These are phyloP conservation scores for Tetraselmis chui DNA, from an alignment of 139 green algal genomes.

Conservation along the genomic window DNA sequence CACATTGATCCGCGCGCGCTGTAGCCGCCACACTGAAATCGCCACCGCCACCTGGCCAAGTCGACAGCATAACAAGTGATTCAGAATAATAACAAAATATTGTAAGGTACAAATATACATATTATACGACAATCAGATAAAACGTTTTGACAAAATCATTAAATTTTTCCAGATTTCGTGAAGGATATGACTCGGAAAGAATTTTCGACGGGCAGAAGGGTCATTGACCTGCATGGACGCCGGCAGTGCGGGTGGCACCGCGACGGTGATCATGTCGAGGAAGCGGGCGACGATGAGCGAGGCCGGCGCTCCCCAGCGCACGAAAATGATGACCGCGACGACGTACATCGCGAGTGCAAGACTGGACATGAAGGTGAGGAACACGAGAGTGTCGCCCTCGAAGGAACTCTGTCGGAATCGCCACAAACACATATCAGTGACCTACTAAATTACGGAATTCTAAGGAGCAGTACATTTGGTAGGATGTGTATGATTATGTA, in stretches of 20 bases:
- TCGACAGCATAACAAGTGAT: no score
- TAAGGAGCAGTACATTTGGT: no score
- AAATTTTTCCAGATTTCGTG: no score
- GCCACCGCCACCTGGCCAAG: not conserved
- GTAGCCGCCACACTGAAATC: slow-evolving; percentile 25
- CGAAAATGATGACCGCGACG: not conserved
- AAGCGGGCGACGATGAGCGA: slow-evolving; percentile 33
- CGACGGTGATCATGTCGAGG: slow-evolving; percentile 70
- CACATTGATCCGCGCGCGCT: slow-evolving; percentile 46
- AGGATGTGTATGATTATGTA: no score
- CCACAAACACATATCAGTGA: no score
- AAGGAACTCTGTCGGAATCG: not conserved
- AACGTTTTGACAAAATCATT: no score
- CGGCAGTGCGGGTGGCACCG: slow-evolving; percentile 63
- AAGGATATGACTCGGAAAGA: no score
- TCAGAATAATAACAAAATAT: no score
- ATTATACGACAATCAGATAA: no score
- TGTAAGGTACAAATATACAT: no score
- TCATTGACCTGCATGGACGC: slow-evolving; percentile 63
- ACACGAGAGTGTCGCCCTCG: not conserved
- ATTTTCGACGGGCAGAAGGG: no score
- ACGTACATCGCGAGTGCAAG: not conserved
- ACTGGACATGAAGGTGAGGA: not conserved
- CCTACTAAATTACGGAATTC: no score
- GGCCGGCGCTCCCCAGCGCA: slow-evolving; percentile 21